Evolutionary conservation across 164 flowering plant genomes (phyloP), one percentile per base, ranked within the genome.

Genomic region (Piper betle): DNA sequence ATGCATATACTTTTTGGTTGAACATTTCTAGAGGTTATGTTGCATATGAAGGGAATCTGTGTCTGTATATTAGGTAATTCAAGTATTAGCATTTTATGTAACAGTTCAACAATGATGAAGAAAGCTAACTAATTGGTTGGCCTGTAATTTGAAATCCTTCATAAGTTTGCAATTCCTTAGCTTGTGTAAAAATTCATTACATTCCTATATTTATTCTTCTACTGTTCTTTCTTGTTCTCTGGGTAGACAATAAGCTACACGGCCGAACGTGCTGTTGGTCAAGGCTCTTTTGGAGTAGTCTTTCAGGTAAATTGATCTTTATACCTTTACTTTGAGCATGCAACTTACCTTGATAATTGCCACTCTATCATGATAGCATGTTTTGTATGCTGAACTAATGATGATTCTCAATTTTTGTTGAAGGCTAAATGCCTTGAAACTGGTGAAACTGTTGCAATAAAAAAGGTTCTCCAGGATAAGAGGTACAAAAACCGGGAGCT

Each of bases 341-440:
- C 33, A 25, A 25, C 33, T 25, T 25, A 25, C 33, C 33, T 25
- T 25, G 33, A 25, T 1, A 25, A 25, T 25, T 2, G 33, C 33
- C 33, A 2, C 33, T 25, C 33, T 25, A 25, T 25, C 33, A 25
- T 25, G 33, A 25, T 25, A 25, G 33, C 33, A 25, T 0, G 33
- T 2, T 25, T 53, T 18, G 5, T 16, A 2, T 20, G 58, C 25
- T 18, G 55, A 18, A 13, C 18, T 40, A 16, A 37, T 12, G 13
- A 17, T 50, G 13, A 8, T 17, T 54, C 37, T 39, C 39, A 13
- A 16, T 16, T 20, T 41, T 18, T n/a, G 53, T 15, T 74, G 48
- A 72, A 84, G 90, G 91, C 91, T n/a, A 85, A 83, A 65, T 85
- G 91, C 72, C 67, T 85, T 41, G 91, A 85, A 66, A 82, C 87